Conservation (phyloP, 1,284 basidiomycete genomes). For the Irpex sp. region DNA sequence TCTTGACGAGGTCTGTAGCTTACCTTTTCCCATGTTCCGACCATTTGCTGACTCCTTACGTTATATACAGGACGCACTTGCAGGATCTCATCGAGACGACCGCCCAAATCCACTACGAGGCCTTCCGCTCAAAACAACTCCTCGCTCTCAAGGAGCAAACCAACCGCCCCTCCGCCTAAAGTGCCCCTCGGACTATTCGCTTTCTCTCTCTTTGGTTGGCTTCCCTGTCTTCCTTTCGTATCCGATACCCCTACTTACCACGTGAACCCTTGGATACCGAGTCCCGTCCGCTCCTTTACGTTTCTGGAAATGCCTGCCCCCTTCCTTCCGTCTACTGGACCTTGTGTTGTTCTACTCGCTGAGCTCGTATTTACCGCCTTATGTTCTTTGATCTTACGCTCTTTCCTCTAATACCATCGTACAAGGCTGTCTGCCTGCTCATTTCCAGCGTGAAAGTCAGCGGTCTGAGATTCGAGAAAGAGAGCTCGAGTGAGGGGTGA, state of each 20-base stretch:
- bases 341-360: slow-evolving; percentile 10
- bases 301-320: slow-evolving; percentile 4
- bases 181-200: not conserved
- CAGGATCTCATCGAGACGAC: slow-evolving; percentile 99
- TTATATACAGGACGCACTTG: slow-evolving; percentile 75
- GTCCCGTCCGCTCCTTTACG: slow-evolving; percentile 9
- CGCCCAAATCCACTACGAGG: slow-evolving; percentile 98
- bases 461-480: not conserved
- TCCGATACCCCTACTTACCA: slow-evolving; percentile 12
- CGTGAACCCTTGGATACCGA: slow-evolving; percentile 4
- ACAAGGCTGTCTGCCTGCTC: not conserved
- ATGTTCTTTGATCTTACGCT: not conserved
- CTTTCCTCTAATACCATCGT: not conserved
- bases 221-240: not conserved
- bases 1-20: slow-evolving; percentile 78
- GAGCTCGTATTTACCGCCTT: slow-evolving; percentile 9
- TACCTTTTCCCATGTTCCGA: no score
- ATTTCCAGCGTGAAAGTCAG: not conserved
- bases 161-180: slow-evolving; percentile 24
- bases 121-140: slow-evolving; percentile 97
- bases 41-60: not conserved
- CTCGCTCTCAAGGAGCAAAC: slow-evolving; percentile 83
- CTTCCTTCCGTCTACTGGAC: slow-evolving; percentile 6
- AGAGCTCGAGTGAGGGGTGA: slow-evolving; percentile 1
- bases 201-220: slow-evolving; percentile 1